phyloP scores from a whole-genome alignment of 257 asterid genomes.

The Solanum stenotomum region DNA sequence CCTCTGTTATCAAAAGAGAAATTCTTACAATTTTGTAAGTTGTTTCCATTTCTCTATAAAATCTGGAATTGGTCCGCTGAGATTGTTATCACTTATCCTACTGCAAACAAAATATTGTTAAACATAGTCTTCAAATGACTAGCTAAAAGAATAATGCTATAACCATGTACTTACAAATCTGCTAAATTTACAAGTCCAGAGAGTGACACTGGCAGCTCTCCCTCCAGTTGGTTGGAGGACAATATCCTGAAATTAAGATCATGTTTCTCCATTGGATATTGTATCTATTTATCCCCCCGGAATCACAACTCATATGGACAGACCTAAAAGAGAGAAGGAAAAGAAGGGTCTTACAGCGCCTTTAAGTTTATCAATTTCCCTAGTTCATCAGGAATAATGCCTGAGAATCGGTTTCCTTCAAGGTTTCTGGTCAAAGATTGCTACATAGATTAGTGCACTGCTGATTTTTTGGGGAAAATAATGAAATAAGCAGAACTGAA shows the following conservation, averaged over 20 bases:
- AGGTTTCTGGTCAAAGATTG: slow-evolving; percentile 45
- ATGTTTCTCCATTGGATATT: not conserved
- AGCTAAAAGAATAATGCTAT: not conserved
- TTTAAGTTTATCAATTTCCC: slow-evolving; percentile 55
- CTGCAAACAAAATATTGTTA: slow-evolving; percentile 34
- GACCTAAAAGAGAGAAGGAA: not conserved
- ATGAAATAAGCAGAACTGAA: not conserved
- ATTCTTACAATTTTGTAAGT: slow-evolving; percentile 59
- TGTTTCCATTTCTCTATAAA: slow-evolving; percentile 73
- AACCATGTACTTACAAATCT: slow-evolving; percentile 54
- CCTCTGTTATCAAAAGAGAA: not conserved
- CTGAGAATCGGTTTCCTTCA: slow-evolving; percentile 74
- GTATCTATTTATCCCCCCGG: not conserved
- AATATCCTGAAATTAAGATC: slow-evolving; percentile 54
- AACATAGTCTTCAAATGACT: not conserved
- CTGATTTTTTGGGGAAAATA: not conserved
- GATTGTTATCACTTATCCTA: slow-evolving; percentile 72
- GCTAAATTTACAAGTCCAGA: slow-evolving; percentile 41
- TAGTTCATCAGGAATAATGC: slow-evolving; percentile 56
- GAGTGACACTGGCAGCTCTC: slow-evolving; percentile 56
- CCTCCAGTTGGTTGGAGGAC: slow-evolving; percentile 71
- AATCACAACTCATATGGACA: not conserved
- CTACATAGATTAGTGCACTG: not conserved
- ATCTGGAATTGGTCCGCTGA: slow-evolving; percentile 70
- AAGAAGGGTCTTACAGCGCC: slow-evolving; percentile 44